Evolutionary conservation across 345 rosid species (phyloP), one percentile per base, ranked within the genome.

Genomic region (Stellera chamaejasme): DNA sequence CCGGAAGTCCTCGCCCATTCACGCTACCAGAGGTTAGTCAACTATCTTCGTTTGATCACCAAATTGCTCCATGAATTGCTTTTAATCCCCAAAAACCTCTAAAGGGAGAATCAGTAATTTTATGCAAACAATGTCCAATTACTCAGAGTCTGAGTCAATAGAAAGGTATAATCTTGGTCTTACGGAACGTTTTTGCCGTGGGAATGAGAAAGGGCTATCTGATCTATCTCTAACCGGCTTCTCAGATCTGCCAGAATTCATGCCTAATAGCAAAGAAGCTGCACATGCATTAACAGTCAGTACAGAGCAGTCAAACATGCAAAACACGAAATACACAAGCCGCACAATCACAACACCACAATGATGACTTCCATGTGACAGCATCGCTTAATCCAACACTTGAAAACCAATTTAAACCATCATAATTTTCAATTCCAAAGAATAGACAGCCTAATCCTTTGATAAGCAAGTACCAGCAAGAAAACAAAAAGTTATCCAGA

Each of bases 101-200:
- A 19, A 53, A 27, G 26, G 39, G 50, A 50, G 50, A 48, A 53
- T 47, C 54, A 45, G 36, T 50, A 45, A 45, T 55, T 58, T 62
- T 32, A 12, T 55, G 52, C 46, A 52, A 62, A 55, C 19, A 58
- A 19, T 50, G 55, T 55, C 36, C 67, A 63, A 70, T 32, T 59
- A 90, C 55, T 87, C 93, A 4, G 97, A 70, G 63, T 87, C 96
- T 8, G 85, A 81, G 72, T 81, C 87, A 56, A 87, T 89, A 48
- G 97, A 87, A 60, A 89, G 80, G 72, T 69, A 80, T 64, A 79
- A 53, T 59, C 96, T 80, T 10, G 72, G 92, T 70, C 92, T 81
- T 43, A 83, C 94, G 48, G 97, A 81, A 57, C 99, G 97, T 74
- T 89, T 89, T 75, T 78, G 86, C 14, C 85, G 90, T 44, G 92